Conservation (phyloP, 192 early-diverging fungal species). For the Mortierella claussenii region DNA sequence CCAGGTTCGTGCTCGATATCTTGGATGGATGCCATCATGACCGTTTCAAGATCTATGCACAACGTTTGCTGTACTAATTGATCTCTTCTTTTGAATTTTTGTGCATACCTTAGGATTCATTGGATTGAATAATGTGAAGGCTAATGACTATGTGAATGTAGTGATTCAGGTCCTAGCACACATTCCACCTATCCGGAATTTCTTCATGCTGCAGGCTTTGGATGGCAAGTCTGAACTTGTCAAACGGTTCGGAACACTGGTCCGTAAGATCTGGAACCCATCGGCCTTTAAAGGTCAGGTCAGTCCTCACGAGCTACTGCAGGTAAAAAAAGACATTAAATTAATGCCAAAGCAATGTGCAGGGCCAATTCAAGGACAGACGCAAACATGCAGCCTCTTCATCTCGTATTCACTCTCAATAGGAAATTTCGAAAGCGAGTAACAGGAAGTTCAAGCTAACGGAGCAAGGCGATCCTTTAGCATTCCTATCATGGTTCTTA, state of each 20-base stretch:
- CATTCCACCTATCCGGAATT: constrained; percentile 85
- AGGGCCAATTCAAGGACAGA: too few relatives aligned
- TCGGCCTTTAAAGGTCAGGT: constrained; percentile 94
- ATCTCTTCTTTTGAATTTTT: not conserved
- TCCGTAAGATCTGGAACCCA: constrained; percentile 94
- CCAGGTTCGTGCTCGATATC: constrained; percentile 63
- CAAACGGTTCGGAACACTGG: constrained; percentile 77
- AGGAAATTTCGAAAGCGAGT: constrained; percentile 87
- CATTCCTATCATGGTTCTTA: constrained; percentile 92
- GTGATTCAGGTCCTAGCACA: constrained; percentile 90
- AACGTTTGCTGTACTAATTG: too few relatives aligned
- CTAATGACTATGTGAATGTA: constrained; percentile 95
- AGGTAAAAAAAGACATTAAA: too few relatives aligned
- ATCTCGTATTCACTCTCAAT: not conserved
- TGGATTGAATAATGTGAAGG: constrained; percentile 94
- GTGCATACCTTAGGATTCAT: constrained; percentile 74
- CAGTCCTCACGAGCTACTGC: constrained; percentile 94
- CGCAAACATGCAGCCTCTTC: too few relatives aligned
- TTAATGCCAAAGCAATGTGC: too few relatives aligned
- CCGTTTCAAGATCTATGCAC: too few relatives aligned
- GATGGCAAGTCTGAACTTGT: constrained; percentile 68
- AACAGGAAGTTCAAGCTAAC: constrained; percentile 82
- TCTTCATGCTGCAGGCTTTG: constrained; percentile 74
- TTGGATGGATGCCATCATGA: too few relatives aligned
- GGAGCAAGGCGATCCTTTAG: constrained; percentile 85